Base-by-base conservation (phyloP, 140 eudicot genomes). In the Anethum foeniculum region DNA sequence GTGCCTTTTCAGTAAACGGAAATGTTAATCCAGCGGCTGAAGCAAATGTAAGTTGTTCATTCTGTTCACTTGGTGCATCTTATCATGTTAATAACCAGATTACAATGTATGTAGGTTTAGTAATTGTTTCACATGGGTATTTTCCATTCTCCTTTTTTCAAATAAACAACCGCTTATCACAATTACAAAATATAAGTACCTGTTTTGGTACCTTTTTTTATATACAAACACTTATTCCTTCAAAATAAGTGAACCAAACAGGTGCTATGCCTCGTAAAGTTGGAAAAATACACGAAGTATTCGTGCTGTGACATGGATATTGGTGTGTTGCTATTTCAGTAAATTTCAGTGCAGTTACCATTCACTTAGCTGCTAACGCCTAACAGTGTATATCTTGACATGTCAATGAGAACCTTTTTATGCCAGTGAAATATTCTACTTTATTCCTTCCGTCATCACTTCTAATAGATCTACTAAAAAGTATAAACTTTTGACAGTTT, bases 11-110 rank as follows among this genome's bases (percentile, higher is more conserved):
- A 73, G 99, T 95, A 69, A 95, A 95, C 28, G 97, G 97, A 77
- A 92, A 90, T 82, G 97, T 92, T 48, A 95, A 95, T 86, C 97
- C 99, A 10, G 99, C 99, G 36, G 84, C 97, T 56, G 99, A 95
- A 82, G 98, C 99, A 75, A 95, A 95, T 91, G 99, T 91, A 77
- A 92, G 93, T 82, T 78, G 44, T 83, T 80, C 49, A 38, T 48
- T 52, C 48, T 58, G 64, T 56, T 7, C 12, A 27, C 69, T 36
- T 32, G 27, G 80, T 52, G 47, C 13, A 62, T 25, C 18, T 10
- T 62, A 23, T 60, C 15, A 9, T 60, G 69, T 60, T 23, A 60
- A n/a, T 60, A 60, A n/a, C 34, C 3, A 2, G 34, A 25, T 25
- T 60, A n/a, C 0, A 60, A 25, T 0, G n/a, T 25, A 60, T 60